phyloP scores from a whole-genome alignment of 805 yeast genomes.

The Isabelozyma pseudorhagii region DNA sequence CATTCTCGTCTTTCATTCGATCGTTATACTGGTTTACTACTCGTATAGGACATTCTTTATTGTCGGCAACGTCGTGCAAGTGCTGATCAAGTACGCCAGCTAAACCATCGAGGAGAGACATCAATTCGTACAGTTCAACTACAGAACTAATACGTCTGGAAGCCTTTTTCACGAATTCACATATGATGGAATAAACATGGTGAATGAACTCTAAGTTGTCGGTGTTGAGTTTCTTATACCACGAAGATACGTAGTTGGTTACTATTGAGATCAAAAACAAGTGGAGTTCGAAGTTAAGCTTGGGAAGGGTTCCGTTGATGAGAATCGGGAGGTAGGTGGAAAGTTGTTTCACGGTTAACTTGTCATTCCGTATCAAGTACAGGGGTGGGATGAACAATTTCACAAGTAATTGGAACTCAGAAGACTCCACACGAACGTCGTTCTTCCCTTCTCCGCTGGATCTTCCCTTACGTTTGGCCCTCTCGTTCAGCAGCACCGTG shows the following conservation, averaged over 20 bases:
- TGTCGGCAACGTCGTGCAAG: slow-evolving; percentile 9
- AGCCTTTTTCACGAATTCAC: slow-evolving; percentile 22
- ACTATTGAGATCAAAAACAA: slow-evolving; percentile 31
- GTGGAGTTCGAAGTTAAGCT: slow-evolving; percentile 34
- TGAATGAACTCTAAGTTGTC: slow-evolving; percentile 27
- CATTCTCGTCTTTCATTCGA: not conserved
- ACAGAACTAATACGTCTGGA: slow-evolving; percentile 12
- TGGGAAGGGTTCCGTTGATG: slow-evolving; percentile 9
- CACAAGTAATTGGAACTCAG: slow-evolving; percentile 31
- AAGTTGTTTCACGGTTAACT: slow-evolving; percentile 22
- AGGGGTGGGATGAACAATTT: slow-evolving; percentile 33
- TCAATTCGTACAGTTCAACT: slow-evolving; percentile 7
- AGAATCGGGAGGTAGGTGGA: slow-evolving; percentile 25
- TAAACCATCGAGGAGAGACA: slow-evolving; percentile 21
- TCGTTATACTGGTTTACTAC: slow-evolving; percentile 10
- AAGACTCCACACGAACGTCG: slow-evolving; percentile 18
- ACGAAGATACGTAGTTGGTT: slow-evolving; percentile 17
- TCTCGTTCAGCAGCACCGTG: not conserved
- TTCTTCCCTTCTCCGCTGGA: slow-evolving; percentile 3
- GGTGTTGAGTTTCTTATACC: slow-evolving; percentile 30
- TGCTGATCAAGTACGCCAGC: slow-evolving; percentile 21
- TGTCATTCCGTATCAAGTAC: slow-evolving; percentile 26
- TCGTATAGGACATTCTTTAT: slow-evolving; percentile 9
- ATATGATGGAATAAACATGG: slow-evolving; percentile 20
- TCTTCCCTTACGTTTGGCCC: not conserved